Evolutionary conservation across 257 asterid species (phyloP).

Genomic region (Echites panduratus): DNA sequence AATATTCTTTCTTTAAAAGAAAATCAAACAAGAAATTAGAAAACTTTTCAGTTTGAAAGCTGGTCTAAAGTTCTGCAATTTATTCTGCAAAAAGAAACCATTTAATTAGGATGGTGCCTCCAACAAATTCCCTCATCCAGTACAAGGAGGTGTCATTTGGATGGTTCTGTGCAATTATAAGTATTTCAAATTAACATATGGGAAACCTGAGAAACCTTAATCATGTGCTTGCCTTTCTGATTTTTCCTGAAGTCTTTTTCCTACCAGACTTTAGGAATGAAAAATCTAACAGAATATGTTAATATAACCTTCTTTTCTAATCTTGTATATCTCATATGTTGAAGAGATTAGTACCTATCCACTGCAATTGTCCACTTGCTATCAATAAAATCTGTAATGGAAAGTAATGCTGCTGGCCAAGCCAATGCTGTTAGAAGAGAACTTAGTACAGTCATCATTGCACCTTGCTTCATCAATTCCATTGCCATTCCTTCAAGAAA

Average conservation of each 20-base stretch:
- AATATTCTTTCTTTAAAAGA: too few relatives aligned
- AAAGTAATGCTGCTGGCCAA: constrained; percentile 81
- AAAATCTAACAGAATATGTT: background rate
- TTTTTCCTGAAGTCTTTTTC: too few relatives aligned
- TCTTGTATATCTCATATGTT: background rate
- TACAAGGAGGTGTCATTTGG: background rate
- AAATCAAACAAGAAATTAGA: too few relatives aligned
- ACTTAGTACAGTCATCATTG: constrained; percentile 90
- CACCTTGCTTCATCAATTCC: constrained; percentile 88
- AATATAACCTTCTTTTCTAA: background rate
- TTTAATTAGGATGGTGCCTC: background rate
- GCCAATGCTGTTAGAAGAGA: constrained; percentile 76
- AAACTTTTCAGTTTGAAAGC: too few relatives aligned
- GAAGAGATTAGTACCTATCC: constrained; percentile 57
- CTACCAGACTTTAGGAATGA: background rate
- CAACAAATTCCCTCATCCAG: too few relatives aligned
- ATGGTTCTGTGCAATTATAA: background rate
- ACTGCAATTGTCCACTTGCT: constrained; percentile 91
- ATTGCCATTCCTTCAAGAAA: constrained; percentile 57
- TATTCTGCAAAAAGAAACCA: background rate
- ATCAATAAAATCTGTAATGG: constrained; percentile 77
- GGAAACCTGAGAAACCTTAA: background rate
- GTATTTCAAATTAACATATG: background rate
- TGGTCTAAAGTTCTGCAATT: too few relatives aligned
- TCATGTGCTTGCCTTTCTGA: background rate